phyloP scores from a whole-genome alignment of 1,284 basidiomycete genomes.

The Ustilago xerochloae region DNA sequence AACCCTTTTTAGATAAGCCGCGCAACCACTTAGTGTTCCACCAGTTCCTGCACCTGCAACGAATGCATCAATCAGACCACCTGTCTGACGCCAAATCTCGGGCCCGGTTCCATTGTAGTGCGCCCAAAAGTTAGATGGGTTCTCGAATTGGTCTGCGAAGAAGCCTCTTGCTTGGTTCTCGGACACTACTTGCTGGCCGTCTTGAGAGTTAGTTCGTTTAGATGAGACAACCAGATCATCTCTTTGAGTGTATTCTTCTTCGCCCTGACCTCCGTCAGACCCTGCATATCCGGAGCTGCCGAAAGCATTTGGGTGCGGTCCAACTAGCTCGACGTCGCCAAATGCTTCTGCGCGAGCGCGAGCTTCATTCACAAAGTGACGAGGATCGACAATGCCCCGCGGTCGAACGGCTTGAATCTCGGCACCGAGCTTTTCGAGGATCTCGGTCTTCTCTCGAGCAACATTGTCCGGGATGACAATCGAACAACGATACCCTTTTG shows the following conservation, averaged over 20 bases:
- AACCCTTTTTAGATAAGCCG: slow-evolving; percentile 77
- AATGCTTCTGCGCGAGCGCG: slow-evolving; percentile 56
- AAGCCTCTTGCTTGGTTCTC: slow-evolving; percentile 65
- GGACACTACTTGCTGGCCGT: slow-evolving; percentile 27
- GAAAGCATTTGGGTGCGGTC: slow-evolving; percentile 36
- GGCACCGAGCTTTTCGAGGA: slow-evolving; percentile 85
- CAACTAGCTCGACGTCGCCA: slow-evolving; percentile 52
- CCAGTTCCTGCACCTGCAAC: slow-evolving; percentile 97
- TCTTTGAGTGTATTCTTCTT: slow-evolving; percentile 35
- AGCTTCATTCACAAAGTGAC: slow-evolving; percentile 67
- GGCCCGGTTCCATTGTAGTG: slow-evolving; percentile 91
- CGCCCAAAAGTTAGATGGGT: slow-evolving; percentile 87
- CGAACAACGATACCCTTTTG: slow-evolving; percentile 72
- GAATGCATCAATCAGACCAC: slow-evolving; percentile 84
- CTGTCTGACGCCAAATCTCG: slow-evolving; percentile 93
- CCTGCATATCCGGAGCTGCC: slow-evolving; percentile 27
- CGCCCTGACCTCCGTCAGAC: slow-evolving; percentile 19
- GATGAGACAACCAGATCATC: slow-evolving; percentile 54
- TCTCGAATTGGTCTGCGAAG: slow-evolving; percentile 88
- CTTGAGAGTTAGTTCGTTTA: slow-evolving; percentile 8
- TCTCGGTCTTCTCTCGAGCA: slow-evolving; percentile 87
- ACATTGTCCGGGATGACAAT: slow-evolving; percentile 71
- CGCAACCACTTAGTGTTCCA: slow-evolving; percentile 89
- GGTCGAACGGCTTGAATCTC: slow-evolving; percentile 76
- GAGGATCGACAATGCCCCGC: slow-evolving; percentile 65